Percentiles rank a stretch among this genome's conserved stretches.
Evolutionary conservation across 805 yeast genomes (phyloP).

Genomic region (Cyberlindnera mrakii): DNA sequence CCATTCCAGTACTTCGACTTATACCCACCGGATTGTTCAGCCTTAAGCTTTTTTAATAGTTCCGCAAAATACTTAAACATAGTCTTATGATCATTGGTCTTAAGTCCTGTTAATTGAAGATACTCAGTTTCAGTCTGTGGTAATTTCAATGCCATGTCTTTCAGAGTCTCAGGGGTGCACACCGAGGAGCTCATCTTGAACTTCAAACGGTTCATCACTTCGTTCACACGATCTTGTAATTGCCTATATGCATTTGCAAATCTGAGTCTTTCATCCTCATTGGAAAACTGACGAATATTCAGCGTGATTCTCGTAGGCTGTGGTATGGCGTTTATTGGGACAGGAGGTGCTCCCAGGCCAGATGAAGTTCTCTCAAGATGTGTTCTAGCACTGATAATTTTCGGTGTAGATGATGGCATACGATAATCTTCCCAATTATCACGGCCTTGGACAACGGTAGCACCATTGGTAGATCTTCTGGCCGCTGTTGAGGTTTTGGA

Average conservation of each 20-base stretch:
- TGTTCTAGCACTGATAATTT: slow-evolving; percentile 18
- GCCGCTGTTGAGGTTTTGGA: neutral
- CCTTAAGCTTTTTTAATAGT: slow-evolving; percentile 21
- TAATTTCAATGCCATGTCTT: slow-evolving; percentile 48
- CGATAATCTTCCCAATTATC: slow-evolving; percentile 16
- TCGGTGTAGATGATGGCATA: slow-evolving; percentile 18
- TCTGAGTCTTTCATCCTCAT: slow-evolving; percentile 17
- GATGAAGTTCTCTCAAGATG: slow-evolving; percentile 22
- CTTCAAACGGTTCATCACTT: slow-evolving; percentile 35
- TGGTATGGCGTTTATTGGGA: slow-evolving; percentile 10
- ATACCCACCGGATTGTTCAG: slow-evolving; percentile 9
- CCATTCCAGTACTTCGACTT: slow-evolving; percentile 17
- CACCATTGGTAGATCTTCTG: neutral
- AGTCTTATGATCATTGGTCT: slow-evolving; percentile 18
- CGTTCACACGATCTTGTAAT: slow-evolving; percentile 36
- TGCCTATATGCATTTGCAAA: slow-evolving; percentile 15
- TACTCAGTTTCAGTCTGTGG: slow-evolving; percentile 48
- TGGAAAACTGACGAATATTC: slow-evolving; percentile 11
- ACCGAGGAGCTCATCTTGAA: slow-evolving; percentile 29
- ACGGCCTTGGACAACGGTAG: slow-evolving; percentile 1
- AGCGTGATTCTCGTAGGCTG: slow-evolving; percentile 20
- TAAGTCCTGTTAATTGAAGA: slow-evolving; percentile 30
- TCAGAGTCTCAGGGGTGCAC: slow-evolving; percentile 35
- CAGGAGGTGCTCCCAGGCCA: slow-evolving; percentile 4
- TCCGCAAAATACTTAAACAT: slow-evolving; percentile 36